Conservation (phyloP, 108 stramenopile genomes). For the Asterionellopsis glacialis region DNA sequence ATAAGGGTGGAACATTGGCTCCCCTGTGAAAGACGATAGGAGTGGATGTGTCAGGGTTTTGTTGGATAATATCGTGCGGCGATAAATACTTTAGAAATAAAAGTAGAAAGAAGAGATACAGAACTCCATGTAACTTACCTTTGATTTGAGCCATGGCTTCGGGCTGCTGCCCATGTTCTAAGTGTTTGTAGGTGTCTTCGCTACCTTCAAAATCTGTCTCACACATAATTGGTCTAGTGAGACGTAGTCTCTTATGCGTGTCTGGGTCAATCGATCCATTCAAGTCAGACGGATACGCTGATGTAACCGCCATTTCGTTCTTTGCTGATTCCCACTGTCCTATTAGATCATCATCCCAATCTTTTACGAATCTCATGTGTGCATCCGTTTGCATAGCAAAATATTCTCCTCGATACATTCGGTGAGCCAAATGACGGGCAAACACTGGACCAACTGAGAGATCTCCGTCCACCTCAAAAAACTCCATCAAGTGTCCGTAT, state of each 20-base stretch:
- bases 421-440: constrained; percentile 57
- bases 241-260: constrained; percentile 20
- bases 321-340: constrained; percentile 37
- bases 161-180: constrained; percentile 84
- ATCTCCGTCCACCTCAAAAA: constrained; percentile 42
- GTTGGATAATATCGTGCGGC: too few species aligned
- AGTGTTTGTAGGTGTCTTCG: constrained; percentile 32
- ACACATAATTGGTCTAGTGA: constrained; percentile 79
- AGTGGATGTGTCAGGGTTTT: too few species aligned
- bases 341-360: constrained; percentile 57
- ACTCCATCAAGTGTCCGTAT: constrained; percentile 37
- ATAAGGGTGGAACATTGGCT: constrained; percentile 84
- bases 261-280: constrained; percentile 19
- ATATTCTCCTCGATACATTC: constrained; percentile 77
- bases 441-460: constrained; percentile 59
- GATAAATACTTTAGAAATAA: too few species aligned
- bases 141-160: constrained; percentile 61
- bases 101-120: too few species aligned
- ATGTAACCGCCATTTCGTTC: constrained; percentile 61
- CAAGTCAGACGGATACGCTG: constrained; percentile 42
- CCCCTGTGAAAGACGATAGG: not conserved
- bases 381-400: constrained; percentile 75
- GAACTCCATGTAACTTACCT: constrained; percentile 1
- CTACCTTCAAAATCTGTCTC: constrained; percentile 48
- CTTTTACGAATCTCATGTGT: constrained; percentile 43